These are phyloP conservation scores for Suillus cothurnatus DNA, from an alignment of 768 basidiomycete species.

Conservation along the genomic window DNA sequence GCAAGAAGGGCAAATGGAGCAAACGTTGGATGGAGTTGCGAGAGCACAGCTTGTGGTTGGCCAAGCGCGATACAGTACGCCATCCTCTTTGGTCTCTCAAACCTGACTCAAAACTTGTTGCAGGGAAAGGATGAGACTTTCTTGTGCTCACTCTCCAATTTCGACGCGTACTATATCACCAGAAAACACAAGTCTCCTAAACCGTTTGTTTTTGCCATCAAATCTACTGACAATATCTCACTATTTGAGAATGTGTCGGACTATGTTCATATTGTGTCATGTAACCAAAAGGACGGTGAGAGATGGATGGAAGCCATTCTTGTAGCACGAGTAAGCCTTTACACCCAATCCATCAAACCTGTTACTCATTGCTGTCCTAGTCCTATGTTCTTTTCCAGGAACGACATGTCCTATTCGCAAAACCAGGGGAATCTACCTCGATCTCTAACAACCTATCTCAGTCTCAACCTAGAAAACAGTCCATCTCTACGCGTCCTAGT, in stretches of 20 bases:
- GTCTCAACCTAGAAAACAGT: constrained; percentile 39
- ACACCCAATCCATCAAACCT: constrained; percentile 6
- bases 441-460: constrained; percentile 38
- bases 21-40: constrained; percentile 89
- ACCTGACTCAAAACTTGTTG: neutral
- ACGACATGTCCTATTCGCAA: constrained; percentile 56
- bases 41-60: constrained; percentile 83
- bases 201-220: constrained; percentile 81
- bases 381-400: constrained; percentile 86
- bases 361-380: constrained; percentile 39
- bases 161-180: constrained; percentile 84
- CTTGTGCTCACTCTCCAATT: constrained; percentile 85
- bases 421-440: constrained; percentile 22
- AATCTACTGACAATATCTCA: constrained; percentile 84
- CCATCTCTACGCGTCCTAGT: constrained; percentile 37
- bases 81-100: constrained; percentile 3
- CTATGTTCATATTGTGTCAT: constrained; percentile 86
- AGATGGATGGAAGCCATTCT: constrained; percentile 81
- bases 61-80: constrained; percentile 86
- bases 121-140: constrained; percentile 85
- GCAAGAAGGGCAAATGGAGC: constrained; percentile 92
- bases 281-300: constrained; percentile 70
- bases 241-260: constrained; percentile 88
- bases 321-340: constrained; percentile 69
- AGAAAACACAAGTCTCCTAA: constrained; percentile 82